Conservation (phyloP, 306 rosid genomes). For the Acacia crassicarpa region DNA sequence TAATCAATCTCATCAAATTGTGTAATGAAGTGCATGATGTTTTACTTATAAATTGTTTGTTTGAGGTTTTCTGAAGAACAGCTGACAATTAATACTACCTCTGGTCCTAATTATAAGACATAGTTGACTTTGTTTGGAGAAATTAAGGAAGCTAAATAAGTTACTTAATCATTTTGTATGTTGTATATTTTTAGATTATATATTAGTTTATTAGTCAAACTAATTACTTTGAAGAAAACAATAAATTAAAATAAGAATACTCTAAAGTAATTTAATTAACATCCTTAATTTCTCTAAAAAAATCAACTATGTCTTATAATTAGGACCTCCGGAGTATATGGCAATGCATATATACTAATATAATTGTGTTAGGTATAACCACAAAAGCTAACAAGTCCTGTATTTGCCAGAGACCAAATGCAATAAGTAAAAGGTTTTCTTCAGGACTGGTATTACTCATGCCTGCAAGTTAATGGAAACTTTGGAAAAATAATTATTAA, state of each 20-base stretch:
- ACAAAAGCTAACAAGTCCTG: background rate
- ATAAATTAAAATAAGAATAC: no score
- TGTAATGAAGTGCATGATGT: background rate
- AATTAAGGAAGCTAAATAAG: no score
- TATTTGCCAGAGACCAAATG: background rate
- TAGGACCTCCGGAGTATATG: no score
- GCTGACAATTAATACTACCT: background rate
- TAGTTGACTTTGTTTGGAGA: no score
- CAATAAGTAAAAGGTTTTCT: background rate
- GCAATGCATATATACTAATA: background rate
- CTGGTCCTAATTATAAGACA: no score
- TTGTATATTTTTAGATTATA: no score
- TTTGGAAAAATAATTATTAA: background rate
- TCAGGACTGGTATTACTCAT: background rate
- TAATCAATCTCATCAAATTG: background rate
- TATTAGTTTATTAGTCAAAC: no score
- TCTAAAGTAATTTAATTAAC: no score
- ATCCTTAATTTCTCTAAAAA: no score
- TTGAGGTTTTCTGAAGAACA: background rate
- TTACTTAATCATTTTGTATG: no score
- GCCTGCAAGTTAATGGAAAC: background rate
- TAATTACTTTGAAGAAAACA: no score
- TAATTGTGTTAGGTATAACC: background rate
- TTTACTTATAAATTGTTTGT: background rate
- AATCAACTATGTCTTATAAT: no score